Evolutionary conservation across 2,329 filamentous ascomycete species (phyloP), one percentile per base, ranked within the genome.

Genomic region (Fusarium anthophilum): DNA sequence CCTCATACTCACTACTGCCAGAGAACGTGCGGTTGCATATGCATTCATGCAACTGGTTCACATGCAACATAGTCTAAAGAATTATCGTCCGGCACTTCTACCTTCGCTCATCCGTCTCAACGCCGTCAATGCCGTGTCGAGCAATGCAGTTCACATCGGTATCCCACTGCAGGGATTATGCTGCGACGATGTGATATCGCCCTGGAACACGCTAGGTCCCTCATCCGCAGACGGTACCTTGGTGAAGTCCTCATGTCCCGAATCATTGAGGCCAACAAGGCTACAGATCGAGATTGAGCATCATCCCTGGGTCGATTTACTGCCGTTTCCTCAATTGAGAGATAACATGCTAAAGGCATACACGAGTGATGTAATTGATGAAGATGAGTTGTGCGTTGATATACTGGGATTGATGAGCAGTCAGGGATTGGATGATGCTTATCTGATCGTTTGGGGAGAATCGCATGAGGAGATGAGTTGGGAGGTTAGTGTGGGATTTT

Each of bases 391-490:
- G 20, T 79, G 77, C 28, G n/a, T 66, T 4, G 77, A 77, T 5
- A 51, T 78, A 2, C 26, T 76, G 3, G 65, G 66, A 13, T 32
- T 76, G 0, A 56, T 39, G 17, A 60, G 63, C 11, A 66, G 53
- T 3, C 26, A 41, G 15, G 35, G 63, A 0, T 26, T 61, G 22
- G 69, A 77, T 5, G 60, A 74, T 9, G 65, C 75, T 2, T 74
- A 69, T 5, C 51, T 88, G 3, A 79, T 88, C 18, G 84, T 88
- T 4, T 89, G 87, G 87, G 85, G 86, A 1, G 83, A 86, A 11
- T 80, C 86, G 1, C 85, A 82, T 79, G 81, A 87, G 41, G 63
- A 80, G 6, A 67, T 69, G 0, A 84, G 81, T 15, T 89, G 87
- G 87, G 87, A 89, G 70, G 79, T 85, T 3, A 87, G 82, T 2